Conservation (phyloP, 2,329 filamentous ascomycete species). For the Botrytis byssoidea region DNA sequence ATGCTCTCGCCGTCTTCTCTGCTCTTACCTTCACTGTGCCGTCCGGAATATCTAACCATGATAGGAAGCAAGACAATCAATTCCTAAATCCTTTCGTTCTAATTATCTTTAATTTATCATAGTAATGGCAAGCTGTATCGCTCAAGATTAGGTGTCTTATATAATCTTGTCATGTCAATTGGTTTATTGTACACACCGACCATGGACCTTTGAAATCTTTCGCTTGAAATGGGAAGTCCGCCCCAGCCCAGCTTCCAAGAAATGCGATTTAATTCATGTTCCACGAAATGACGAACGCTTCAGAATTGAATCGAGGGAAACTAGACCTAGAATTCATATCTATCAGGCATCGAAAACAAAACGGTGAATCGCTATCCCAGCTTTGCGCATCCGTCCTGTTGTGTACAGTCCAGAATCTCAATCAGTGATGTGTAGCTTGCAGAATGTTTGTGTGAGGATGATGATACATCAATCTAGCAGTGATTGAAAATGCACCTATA, state of each 20-base stretch:
- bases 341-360: background rate
- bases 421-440: background rate
- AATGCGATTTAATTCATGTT: background rate
- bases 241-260: background rate
- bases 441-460: background rate
- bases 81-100: background rate
- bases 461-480: background rate
- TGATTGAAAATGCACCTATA: background rate
- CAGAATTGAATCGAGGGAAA: background rate
- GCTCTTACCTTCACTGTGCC: too few relatives aligned
- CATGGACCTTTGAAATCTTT: background rate
- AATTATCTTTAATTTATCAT: background rate
- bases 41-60: background rate
- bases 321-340: background rate
- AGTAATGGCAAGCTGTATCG: background rate
- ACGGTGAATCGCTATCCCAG: background rate
- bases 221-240: background rate
- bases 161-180: background rate
- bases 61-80: background rate
- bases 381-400: background rate
- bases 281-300: background rate
- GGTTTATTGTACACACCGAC: background rate
- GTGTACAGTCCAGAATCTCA: background rate
- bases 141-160: background rate
- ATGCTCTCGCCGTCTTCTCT: too few relatives aligned